Conservation (phyloP, 768 basidiomycete species). For the Xanthoconium purpureum region DNA sequence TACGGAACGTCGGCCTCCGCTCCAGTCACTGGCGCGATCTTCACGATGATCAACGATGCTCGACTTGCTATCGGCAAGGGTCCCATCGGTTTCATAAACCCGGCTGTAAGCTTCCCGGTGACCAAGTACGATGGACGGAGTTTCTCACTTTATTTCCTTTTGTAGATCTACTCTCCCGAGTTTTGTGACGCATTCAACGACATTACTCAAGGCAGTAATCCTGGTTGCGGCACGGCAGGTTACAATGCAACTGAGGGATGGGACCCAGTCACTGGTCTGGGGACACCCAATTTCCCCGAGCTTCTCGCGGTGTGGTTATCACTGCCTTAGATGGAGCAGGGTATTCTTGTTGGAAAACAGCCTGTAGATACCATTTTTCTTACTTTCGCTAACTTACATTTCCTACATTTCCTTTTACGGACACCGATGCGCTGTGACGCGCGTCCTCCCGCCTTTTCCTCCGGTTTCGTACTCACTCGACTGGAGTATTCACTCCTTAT, state of each 20-base stretch:
- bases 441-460: too few relatives aligned
- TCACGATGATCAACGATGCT: slow-evolving; percentile 41
- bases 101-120: neutral
- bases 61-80: slow-evolving; percentile 31
- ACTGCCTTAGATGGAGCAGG: slow-evolving; percentile 6
- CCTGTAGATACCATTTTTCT: too few relatives aligned
- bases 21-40: slow-evolving; percentile 32
- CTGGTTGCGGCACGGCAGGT: slow-evolving; percentile 42
- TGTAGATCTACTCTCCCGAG: slow-evolving; percentile 7
- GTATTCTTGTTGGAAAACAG: neutral
- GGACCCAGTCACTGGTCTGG: slow-evolving; percentile 47
- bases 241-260: slow-evolving; percentile 35
- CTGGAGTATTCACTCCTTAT: too few relatives aligned
- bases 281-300: slow-evolving; percentile 42
- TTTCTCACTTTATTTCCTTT: too few relatives aligned
- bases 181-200: slow-evolving; percentile 32
- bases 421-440: too few relatives aligned
- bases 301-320: slow-evolving; percentile 38
- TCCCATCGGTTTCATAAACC: slow-evolving; percentile 23
- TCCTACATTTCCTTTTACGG: too few relatives aligned
- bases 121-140: neutral
- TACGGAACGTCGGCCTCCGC: slow-evolving; percentile 36
- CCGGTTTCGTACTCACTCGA: too few relatives aligned
- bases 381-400: too few relatives aligned
- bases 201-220: slow-evolving; percentile 44